Conservation (phyloP, 2,329 filamentous ascomycete species). For the Elsinoe batatas region DNA sequence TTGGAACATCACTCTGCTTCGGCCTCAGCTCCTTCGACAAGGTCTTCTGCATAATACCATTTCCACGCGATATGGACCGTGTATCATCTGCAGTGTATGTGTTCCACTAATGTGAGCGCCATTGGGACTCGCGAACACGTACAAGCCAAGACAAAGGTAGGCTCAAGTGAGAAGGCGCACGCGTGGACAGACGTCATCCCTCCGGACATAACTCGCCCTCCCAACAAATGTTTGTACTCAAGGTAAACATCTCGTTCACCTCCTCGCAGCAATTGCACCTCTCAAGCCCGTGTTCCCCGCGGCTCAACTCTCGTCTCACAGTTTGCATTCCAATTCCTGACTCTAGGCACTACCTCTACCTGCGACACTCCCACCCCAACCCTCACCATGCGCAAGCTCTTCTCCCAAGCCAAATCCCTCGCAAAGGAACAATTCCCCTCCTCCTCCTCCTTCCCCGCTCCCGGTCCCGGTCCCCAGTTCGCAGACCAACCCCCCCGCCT, state of each 20-base stretch:
- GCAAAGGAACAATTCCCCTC: slow-evolving; percentile 3
- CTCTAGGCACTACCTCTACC: not conserved
- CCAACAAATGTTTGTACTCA: not conserved
- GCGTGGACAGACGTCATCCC: not conserved
- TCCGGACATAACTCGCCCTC: slow-evolving; percentile 2
- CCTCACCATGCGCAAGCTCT: slow-evolving; percentile 1
- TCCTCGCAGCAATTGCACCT: too few species aligned
- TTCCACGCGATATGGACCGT: too few species aligned
- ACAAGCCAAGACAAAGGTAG: slow-evolving; percentile 1
- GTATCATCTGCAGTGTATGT: not conserved
- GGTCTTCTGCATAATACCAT: not conserved
- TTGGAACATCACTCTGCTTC: not conserved
- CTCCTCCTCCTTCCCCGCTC: not conserved
- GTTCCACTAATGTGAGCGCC: not conserved
- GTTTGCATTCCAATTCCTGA: not conserved
- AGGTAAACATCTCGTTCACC: not conserved
- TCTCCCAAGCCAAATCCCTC: slow-evolving; percentile 5
- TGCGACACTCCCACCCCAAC: not conserved
- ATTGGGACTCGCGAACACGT: not conserved
- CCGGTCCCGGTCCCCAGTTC: not conserved
- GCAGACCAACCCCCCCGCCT: slow-evolving; percentile 24
- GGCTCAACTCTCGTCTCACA: not conserved
- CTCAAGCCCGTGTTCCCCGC: too few species aligned
- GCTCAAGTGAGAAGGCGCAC: not conserved
- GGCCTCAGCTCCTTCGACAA: not conserved